Percentiles rank a stretch among this genome's conserved stretches.
These are phyloP conservation scores for Fistulifera solaris DNA, from an alignment of 108 stramenopile genomes.

Conservation along the genomic window DNA sequence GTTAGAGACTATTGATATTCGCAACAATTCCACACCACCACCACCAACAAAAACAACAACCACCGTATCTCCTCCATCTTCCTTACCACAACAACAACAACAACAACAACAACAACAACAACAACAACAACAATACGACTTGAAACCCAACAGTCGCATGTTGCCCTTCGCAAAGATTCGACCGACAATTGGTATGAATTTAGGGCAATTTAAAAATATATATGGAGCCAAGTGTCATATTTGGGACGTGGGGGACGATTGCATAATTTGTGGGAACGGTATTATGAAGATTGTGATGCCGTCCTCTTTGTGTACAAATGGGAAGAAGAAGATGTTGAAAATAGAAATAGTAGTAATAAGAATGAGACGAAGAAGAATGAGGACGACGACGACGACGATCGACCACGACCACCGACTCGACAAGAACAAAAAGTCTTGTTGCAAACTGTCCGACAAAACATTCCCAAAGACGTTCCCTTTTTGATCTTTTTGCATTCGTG, in stretches of 20 bases:
- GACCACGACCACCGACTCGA: conserved; percentile 2
- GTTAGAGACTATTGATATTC: conserved; percentile 8
- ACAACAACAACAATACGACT: conserved; percentile 14
- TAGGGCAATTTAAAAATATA: conserved; percentile 52
- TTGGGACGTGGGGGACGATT: conserved; percentile 70
- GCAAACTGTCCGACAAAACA: conserved; percentile 24
- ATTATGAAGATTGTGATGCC: conserved; percentile 71
- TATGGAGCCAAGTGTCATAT: conserved; percentile 56
- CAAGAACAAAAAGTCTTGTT: conserved; percentile 28
- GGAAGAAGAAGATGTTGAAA: conserved; percentile 10
- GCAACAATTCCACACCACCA: conserved; percentile 1
- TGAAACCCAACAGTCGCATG: conserved; percentile 49
- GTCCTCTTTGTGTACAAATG: conserved; percentile 59
- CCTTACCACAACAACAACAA: background rate
- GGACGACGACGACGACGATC: conserved; percentile 5
- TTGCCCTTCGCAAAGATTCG: conserved; percentile 61
- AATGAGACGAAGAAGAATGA: conserved; percentile 24
- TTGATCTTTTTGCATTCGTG: conserved; percentile 33
- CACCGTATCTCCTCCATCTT: background rate
- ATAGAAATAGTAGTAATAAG: conserved; percentile 22
- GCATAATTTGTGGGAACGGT: conserved; percentile 71
- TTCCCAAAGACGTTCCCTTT: conserved; percentile 42
- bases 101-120: conserved; percentile 1
- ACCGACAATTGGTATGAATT: conserved; percentile 70
- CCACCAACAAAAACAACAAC: background rate